Base-by-base conservation (phyloP, 768 basidiomycete genomes). In the Rhodotorula paludigena region DNA sequence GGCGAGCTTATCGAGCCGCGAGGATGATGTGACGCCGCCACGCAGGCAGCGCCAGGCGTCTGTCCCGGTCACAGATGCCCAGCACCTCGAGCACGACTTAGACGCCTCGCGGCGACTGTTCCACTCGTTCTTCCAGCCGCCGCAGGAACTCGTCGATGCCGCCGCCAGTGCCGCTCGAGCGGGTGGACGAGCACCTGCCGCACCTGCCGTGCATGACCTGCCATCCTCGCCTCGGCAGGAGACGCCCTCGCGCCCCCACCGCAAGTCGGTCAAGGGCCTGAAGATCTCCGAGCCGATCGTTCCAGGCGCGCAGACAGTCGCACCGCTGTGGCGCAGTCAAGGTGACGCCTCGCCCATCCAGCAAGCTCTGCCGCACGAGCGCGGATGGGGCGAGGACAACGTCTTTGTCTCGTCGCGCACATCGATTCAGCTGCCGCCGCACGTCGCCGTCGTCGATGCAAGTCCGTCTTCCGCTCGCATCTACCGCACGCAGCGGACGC, bases 61-160 rank as follows among this genome's bases (percentile, higher is more conserved):
- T 12, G 49, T 51, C 21, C 49, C 49, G 2, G 5, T 51, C 30
- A 15, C 3, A 30, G 49, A 51, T 8, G 45, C 44, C 5, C n/a
- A 35, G 23, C 18, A 30, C 48, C 58, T 60, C 32, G 39, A 28
- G 12, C 18, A 25, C 42, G 64, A 53, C 41, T 41, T 58, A 20
- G 56, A 33, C 20, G 53, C 56, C 6, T 45, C 52, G 20, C 64
- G 64, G 7, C 57, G 52, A 0, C 52, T 66, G 21, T 66, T 66
- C 58, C 33, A 54, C 28, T 3, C 39, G 55, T 25, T 55, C 45
- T 60, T 66, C 52, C 16, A 35, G 10, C n/a, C 52, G 20, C 52
- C 42, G 23, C 20, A 10, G 14, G 59, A 49, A 49, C 49, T 60
- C 21, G 39, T 35, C 21, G 42, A 42, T 10, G 48, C 59, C 23